These are phyloP conservation scores for Beauveria australis DNA, from an alignment of 2,329 filamentous ascomycete genomes.

Conservation along the genomic window DNA sequence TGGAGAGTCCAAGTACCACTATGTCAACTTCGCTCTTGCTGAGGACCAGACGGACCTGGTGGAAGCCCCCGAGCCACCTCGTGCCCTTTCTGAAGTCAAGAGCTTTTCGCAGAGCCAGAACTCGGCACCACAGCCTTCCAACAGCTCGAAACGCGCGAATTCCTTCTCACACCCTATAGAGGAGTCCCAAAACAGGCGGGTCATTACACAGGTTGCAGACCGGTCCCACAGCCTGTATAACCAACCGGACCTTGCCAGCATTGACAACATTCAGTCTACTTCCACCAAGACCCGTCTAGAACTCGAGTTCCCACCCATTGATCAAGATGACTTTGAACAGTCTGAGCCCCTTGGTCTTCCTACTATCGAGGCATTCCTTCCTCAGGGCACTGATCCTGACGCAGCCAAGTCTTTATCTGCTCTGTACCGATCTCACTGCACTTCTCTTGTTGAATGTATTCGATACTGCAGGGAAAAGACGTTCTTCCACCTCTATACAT, in stretches of 20 bases:
- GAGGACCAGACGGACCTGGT: slow-evolving; percentile 46
- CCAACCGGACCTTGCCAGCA: slow-evolving; percentile 44
- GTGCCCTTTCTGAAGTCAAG: slow-evolving; percentile 40
- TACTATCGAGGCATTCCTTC: slow-evolving; percentile 74
- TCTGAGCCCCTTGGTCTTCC: slow-evolving; percentile 72
- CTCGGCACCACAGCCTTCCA: slow-evolving; percentile 27
- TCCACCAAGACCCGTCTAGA: slow-evolving; percentile 49
- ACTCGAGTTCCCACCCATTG: slow-evolving; percentile 53
- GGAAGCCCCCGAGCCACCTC: slow-evolving; percentile 37
- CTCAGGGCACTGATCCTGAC: slow-evolving; percentile 73
- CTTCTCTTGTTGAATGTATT: slow-evolving; percentile 89
- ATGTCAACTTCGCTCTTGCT: slow-evolving; percentile 58
- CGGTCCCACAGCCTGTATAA: slow-evolving; percentile 47
- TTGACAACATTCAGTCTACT: slow-evolving; percentile 51
- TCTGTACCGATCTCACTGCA: slow-evolving; percentile 89
- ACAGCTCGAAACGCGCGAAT: slow-evolving; percentile 13
- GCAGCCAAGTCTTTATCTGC: slow-evolving; percentile 78
- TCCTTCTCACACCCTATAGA: slow-evolving; percentile 23
- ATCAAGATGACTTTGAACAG: slow-evolving; percentile 44
- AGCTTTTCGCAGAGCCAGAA: slow-evolving; percentile 42
- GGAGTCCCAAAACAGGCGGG: slow-evolving; percentile 13
- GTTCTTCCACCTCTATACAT: slow-evolving; percentile 89
- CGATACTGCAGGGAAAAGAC: slow-evolving; percentile 95
- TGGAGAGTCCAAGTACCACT: slow-evolving; percentile 98
- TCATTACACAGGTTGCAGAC: slow-evolving; percentile 13